A percentile compares a stretch with the other conserved stretches of the same genome.
Evolutionary conservation across 805 yeast species (phyloP).

Genomic region (Sugiyamaella marilandica): DNA sequence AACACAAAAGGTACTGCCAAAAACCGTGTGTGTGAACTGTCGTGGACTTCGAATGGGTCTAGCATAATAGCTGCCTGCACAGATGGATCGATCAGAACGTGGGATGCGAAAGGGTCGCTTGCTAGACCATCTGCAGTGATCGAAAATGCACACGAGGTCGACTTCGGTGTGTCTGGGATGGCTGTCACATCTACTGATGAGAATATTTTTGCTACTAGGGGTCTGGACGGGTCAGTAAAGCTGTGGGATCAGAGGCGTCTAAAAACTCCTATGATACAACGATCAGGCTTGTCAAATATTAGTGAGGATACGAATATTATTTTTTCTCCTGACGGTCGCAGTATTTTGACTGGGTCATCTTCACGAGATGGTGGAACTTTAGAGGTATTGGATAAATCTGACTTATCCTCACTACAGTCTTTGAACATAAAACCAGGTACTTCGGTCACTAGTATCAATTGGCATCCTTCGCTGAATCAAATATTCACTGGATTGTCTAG

Average conservation of each 20-base stretch:
- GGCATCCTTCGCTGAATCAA: constrained; percentile 31
- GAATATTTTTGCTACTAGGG: constrained; percentile 22
- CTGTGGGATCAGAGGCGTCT: constrained; percentile 31
- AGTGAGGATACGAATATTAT: constrained; percentile 20
- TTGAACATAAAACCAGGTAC: constrained; percentile 7
- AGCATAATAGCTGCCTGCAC: constrained; percentile 19
- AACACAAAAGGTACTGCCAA: constrained; percentile 20
- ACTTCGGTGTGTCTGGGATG: constrained; percentile 10
- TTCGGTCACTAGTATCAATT: constrained; percentile 19
- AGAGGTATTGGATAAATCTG: constrained; percentile 28
- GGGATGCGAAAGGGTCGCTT: constrained; percentile 28
- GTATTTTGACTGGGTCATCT: constrained; percentile 26
- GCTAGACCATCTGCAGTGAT: constrained; percentile 24
- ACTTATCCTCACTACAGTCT: constrained; percentile 23
- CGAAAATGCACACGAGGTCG: constrained; percentile 23
- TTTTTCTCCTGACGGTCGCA: constrained; percentile 27
- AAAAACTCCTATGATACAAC: constrained; percentile 20
- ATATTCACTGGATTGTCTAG: constrained; percentile 27
- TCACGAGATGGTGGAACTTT: constrained; percentile 14
- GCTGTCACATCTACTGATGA: constrained; percentile 8
- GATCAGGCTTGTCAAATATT: constrained; percentile 15
- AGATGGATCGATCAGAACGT: constrained; percentile 25
- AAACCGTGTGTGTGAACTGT: constrained; percentile 16
- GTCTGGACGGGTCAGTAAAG: constrained; percentile 23
- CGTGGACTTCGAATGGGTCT: constrained; percentile 21